Percentiles rank a stretch among this genome's conserved stretches.
Conservation (phyloP, 2,329 filamentous ascomycete species). For the Fusarium sp. region DNA sequence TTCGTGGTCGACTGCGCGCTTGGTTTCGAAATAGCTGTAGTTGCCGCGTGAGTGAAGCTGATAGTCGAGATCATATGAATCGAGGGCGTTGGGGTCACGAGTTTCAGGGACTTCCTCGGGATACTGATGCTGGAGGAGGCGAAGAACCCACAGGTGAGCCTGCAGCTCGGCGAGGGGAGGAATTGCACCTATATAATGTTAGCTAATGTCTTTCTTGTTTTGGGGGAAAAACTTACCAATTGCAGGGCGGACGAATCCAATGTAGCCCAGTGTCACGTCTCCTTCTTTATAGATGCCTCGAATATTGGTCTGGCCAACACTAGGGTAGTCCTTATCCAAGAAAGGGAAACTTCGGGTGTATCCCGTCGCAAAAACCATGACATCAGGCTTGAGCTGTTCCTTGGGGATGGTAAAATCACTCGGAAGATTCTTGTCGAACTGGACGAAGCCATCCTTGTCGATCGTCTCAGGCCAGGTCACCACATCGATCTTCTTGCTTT, state of each 20-base stretch:
- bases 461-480: constrained; percentile 56
- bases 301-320: constrained; percentile 60
- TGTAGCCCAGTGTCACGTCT: constrained; percentile 56
- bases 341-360: constrained; percentile 57
- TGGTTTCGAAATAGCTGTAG: constrained; percentile 49
- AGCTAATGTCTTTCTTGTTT: neutral
- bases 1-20: constrained; percentile 61
- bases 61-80: constrained; percentile 54
- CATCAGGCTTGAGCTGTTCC: constrained; percentile 52
- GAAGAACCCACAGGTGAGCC: constrained; percentile 59
- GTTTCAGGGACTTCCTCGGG: constrained; percentile 30
- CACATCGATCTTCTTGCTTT: constrained; percentile 56
- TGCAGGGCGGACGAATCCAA: constrained; percentile 60
- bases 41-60: constrained; percentile 49
- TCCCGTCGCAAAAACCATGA: constrained; percentile 60
- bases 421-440: constrained; percentile 47
- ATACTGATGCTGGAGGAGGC: constrained; percentile 49
- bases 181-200: constrained; percentile 52
- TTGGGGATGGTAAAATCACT: constrained; percentile 44
- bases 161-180: constrained; percentile 62
- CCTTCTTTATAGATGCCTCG: constrained; percentile 62
- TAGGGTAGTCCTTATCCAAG: constrained; percentile 53
- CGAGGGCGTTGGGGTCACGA: constrained; percentile 41
- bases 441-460: constrained; percentile 50
- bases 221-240: constrained; percentile 48